These are phyloP conservation scores for Aleurites moluccanus DNA, from an alignment of 441 rosid genomes.

Conservation along the genomic window DNA sequence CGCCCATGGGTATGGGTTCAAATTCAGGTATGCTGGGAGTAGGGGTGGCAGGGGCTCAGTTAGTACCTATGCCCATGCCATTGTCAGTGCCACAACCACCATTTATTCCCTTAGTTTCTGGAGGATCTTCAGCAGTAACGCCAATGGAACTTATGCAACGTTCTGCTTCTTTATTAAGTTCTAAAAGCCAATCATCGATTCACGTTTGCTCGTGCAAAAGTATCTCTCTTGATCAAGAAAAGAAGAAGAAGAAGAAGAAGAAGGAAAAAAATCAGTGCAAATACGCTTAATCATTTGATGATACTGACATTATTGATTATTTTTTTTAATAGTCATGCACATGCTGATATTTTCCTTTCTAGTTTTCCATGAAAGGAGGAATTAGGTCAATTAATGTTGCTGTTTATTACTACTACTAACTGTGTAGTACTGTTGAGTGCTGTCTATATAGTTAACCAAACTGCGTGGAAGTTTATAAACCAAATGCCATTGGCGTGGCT, in stretches of 20 bases:
- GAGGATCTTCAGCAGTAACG: not conserved
- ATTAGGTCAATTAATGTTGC: no score
- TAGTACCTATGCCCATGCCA: conserved; percentile 33
- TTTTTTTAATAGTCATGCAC: no score
- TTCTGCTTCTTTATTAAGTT: not conserved
- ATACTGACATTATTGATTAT: no score
- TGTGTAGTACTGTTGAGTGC: no score
- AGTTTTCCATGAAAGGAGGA: no score
- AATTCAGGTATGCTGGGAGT: conserved; percentile 27
- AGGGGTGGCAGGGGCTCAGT: conserved; percentile 32
- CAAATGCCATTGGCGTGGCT: no score
- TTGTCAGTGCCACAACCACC: conserved; percentile 25
- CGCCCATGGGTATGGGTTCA: conserved; percentile 37
- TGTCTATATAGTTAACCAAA: no score
- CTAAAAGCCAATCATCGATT: not conserved
- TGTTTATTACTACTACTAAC: no score
- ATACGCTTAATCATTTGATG: not conserved
- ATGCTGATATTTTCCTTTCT: no score
- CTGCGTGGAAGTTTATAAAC: no score
- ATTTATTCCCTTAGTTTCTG: conserved; percentile 19
- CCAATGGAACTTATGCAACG: not conserved
- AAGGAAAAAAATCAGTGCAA: not conserved
- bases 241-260: not conserved
- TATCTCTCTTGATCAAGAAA: not conserved
- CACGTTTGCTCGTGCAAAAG: not conserved